These are phyloP conservation scores for Benincasa hispida DNA, from an alignment of 306 rosid genomes.

Conservation along the genomic window DNA sequence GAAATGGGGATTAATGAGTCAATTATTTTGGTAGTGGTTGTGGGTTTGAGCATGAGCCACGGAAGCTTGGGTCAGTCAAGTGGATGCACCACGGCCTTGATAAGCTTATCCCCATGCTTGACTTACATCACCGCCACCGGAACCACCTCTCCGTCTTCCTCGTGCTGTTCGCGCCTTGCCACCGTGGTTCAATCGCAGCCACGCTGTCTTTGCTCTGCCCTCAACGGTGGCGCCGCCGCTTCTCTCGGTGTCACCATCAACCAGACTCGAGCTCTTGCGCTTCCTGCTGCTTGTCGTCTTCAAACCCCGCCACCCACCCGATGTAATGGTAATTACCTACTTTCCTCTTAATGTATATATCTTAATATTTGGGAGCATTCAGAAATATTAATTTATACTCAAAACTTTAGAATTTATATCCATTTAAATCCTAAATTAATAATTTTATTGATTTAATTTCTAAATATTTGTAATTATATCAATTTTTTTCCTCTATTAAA, in stretches of 20 bases:
- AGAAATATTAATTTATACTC: too few species aligned
- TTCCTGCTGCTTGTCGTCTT: constrained; percentile 34
- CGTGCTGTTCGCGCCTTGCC: constrained; percentile 45
- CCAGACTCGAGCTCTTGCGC: constrained; percentile 39
- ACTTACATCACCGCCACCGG: constrained; percentile 45
- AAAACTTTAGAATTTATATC: too few species aligned
- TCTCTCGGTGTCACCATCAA: constrained; percentile 37
- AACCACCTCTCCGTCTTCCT: constrained; percentile 28
- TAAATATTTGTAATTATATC: too few species aligned
- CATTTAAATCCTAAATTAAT: too few species aligned
- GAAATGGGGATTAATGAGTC: neutral
- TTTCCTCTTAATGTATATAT: too few species aligned
- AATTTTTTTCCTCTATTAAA: too few species aligned
- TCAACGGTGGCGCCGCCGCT: constrained; percentile 28
- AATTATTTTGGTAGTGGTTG: constrained; percentile 6
- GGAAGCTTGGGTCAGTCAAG: constrained; percentile 24
- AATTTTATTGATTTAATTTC: too few species aligned
- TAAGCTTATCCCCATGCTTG: constrained; percentile 43
- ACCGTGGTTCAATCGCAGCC: constrained; percentile 37
- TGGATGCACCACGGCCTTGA: constrained; percentile 32
- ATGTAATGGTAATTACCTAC: constrained; percentile 18
- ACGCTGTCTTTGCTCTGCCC: constrained; percentile 45
- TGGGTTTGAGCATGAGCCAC: constrained; percentile 12
- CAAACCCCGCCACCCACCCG: constrained; percentile 41
- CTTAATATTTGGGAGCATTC: too few species aligned